phyloP scores from a whole-genome alignment of 768 basidiomycete genomes.

The Mrakia gelida region DNA sequence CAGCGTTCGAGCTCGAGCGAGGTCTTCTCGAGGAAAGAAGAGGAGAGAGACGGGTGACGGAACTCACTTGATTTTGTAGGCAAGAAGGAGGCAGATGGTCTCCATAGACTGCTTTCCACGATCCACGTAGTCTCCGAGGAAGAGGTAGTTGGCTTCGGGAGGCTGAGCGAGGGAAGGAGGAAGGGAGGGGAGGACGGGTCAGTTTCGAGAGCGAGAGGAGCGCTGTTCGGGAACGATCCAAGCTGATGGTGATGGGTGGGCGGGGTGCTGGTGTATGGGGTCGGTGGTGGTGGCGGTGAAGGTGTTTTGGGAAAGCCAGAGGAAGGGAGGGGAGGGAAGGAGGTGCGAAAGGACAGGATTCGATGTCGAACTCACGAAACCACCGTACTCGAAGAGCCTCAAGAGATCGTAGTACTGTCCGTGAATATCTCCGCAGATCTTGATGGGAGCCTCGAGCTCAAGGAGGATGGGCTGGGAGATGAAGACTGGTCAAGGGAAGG shows the following conservation, averaged over 20 bases:
- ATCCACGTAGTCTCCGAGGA: constrained; percentile 99
- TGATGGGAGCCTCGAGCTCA: constrained; percentile 82
- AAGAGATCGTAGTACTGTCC: constrained; percentile 99
- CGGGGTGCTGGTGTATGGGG: not conserved
- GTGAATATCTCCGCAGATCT: constrained; percentile 99
- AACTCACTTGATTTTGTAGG: too few species aligned
- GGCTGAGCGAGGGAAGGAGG: constrained; percentile 48
- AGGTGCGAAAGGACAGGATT: not conserved
- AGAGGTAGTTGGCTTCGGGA: constrained; percentile 99
- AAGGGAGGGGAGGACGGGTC: not conserved
- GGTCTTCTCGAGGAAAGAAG: too few species aligned
- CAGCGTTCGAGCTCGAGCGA: too few species aligned
- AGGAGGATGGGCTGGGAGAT: constrained; percentile 55
- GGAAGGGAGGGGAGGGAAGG: not conserved
- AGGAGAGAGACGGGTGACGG: too few species aligned
- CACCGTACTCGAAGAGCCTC: constrained; percentile 96
- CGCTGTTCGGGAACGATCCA: too few species aligned
- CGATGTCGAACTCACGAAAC: constrained; percentile 54
- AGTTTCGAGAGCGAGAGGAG: too few species aligned
- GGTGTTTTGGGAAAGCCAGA: too few species aligned
- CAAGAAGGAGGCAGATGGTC: constrained; percentile 91
- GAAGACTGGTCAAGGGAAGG: too few species aligned
- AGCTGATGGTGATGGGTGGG: too few species aligned
- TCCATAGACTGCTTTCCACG: constrained; percentile 98
- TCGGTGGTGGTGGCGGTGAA: not conserved